These are phyloP conservation scores for Sphaerulina musiva DNA, from an alignment of 2,329 filamentous ascomycete species.

Conservation along the genomic window DNA sequence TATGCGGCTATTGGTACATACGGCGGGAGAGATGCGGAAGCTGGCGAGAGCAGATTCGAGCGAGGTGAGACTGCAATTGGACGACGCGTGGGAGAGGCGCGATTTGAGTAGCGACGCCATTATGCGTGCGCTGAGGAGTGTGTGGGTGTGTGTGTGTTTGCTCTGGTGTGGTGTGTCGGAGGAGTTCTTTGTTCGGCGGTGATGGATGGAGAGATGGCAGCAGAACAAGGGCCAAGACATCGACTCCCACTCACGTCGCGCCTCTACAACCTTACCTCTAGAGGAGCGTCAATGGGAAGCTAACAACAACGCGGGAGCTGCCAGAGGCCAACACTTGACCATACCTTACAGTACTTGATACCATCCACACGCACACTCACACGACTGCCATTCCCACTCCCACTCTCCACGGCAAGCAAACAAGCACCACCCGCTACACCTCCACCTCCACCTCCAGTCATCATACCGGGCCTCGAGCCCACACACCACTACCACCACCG, in stretches of 20 bases:
- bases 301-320: neutral
- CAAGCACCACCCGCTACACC: neutral
- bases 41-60: constrained; percentile 30
- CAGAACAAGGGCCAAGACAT: neutral
- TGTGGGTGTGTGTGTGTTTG: neutral
- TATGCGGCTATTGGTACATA: neutral
- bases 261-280: too few relatives aligned
- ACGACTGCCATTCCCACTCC: neutral
- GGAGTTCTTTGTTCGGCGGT: neutral
- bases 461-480: constrained; percentile 22
- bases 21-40: constrained; percentile 27
- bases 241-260: neutral
- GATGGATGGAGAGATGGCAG: neutral
- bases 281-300: neutral
- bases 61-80: constrained; percentile 22
- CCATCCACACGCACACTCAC: neutral
- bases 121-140: neutral
- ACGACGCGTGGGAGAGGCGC: constrained; percentile 23
- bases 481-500: constrained; percentile 23
- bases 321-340: neutral
- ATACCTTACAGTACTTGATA: neutral
- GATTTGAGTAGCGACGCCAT: constrained; percentile 10
- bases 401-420: neutral
- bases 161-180: neutral
- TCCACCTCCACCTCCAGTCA: neutral